phyloP scores from a whole-genome alignment of 2,329 filamentous ascomycete genomes.

The Colletotrichum chlorophyti region DNA sequence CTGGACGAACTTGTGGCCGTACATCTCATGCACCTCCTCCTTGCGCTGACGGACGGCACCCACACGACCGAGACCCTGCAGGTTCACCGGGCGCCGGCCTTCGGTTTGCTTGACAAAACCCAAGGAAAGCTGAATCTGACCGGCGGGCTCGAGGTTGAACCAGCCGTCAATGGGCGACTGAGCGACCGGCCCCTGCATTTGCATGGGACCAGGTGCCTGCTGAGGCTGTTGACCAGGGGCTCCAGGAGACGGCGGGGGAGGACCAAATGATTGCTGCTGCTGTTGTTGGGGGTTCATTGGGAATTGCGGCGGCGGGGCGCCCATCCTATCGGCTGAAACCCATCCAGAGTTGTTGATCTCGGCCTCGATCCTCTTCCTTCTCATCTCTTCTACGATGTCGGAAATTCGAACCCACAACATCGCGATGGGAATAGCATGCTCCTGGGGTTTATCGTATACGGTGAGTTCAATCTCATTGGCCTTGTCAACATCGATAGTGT shows the following conservation, averaged over 20 bases:
- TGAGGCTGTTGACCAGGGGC: conserved; percentile 39
- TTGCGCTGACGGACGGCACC: conserved; percentile 97
- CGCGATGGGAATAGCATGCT: conserved; percentile 90
- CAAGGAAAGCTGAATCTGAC: conserved; percentile 88
- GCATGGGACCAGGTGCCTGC: conserved; percentile 39
- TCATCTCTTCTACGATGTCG: conserved; percentile 96
- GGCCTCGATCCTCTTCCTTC: conserved; percentile 94
- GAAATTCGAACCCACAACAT: conserved; percentile 97
- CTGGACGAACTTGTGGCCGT: conserved; percentile 97
- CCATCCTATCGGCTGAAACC: conserved; percentile 98
- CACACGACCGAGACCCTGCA: conserved; percentile 91
- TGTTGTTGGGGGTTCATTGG: conserved; percentile 59
- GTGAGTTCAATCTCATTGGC: conserved; percentile 98
- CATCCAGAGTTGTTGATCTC: conserved; percentile 94
- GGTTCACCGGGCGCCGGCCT: conserved; percentile 81
- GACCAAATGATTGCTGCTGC: conserved; percentile 50
- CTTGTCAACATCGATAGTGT: conserved; percentile 95
- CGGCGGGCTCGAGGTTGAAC: conserved; percentile 96
- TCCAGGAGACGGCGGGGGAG: conserved; percentile 51
- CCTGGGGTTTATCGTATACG: conserved; percentile 93
- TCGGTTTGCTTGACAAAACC: conserved; percentile 92
- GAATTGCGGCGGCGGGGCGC: conserved; percentile 65
- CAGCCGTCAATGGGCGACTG: conserved; percentile 83
- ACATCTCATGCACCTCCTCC: conserved; percentile 98
- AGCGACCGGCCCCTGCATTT: conserved; percentile 56